These are phyloP conservation scores for Podospora bellae-mahoneyi DNA, from an alignment of 495 filamentous ascomycete species.

Conservation along the genomic window DNA sequence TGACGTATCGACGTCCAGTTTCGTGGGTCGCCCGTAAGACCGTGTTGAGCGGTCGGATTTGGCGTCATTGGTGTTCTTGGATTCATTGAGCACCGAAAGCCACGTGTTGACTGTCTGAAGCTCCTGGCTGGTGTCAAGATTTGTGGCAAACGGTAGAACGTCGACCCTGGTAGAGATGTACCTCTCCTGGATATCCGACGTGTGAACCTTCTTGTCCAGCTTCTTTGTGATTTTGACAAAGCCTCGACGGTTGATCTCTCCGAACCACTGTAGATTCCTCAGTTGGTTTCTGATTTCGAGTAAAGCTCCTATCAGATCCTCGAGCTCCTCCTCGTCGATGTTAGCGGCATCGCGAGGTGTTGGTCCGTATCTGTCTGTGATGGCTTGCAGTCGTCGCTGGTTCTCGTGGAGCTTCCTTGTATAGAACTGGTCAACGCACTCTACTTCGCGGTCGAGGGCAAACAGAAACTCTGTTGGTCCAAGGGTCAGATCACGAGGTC, in stretches of 20 bases:
- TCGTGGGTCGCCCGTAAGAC: slow-evolving; percentile 64
- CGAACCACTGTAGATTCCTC: slow-evolving; percentile 94
- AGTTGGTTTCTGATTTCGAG: slow-evolving; percentile 82
- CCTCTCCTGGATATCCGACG: slow-evolving; percentile 64
- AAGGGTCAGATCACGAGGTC: slow-evolving; percentile 20
- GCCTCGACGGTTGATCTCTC: slow-evolving; percentile 89
- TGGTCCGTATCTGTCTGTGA: slow-evolving; percentile 78
- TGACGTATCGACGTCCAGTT: slow-evolving; percentile 28
- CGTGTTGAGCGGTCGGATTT: slow-evolving; percentile 66
- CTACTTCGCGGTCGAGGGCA: slow-evolving; percentile 90
- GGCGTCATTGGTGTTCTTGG: slow-evolving; percentile 65
- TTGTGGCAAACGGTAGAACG: slow-evolving; percentile 76
- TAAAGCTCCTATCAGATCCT: slow-evolving; percentile 84
- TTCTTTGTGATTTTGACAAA: slow-evolving; percentile 99
- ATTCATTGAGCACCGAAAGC: slow-evolving; percentile 76
- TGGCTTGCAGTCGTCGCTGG: slow-evolving; percentile 73
- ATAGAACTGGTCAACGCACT: slow-evolving; percentile 92
- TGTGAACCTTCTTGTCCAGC: slow-evolving; percentile 82
- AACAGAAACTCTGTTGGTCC: slow-evolving; percentile 78
- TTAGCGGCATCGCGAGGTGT: slow-evolving; percentile 46
- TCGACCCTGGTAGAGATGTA: slow-evolving; percentile 89
- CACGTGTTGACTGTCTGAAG: slow-evolving; percentile 84
- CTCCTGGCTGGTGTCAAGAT: slow-evolving; percentile 58
- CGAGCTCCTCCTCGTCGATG: slow-evolving; percentile 69
- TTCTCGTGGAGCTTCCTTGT: slow-evolving; percentile 88